phyloP scores from a whole-genome alignment of 2,329 filamentous ascomycete species.

The Simplicillium sp. region DNA sequence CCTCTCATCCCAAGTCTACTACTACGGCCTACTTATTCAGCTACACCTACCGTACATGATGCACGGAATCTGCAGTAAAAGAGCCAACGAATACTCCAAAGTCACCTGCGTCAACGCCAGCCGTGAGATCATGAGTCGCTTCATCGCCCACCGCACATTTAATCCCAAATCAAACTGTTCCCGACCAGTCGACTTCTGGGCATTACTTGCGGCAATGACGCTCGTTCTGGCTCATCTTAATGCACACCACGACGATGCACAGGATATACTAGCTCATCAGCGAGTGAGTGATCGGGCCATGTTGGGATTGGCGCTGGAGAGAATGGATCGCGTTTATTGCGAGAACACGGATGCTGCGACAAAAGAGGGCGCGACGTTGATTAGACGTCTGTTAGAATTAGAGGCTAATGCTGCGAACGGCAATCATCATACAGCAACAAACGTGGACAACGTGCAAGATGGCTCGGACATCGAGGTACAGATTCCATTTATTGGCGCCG shows the following conservation, averaged over 20 bases:
- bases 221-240: conserved; percentile 27
- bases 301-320: conserved; percentile 3
- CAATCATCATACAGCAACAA: too few relatives aligned
- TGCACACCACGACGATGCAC: conserved; percentile 10
- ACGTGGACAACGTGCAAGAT: too few relatives aligned
- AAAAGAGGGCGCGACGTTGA: background rate
- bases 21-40: conserved; percentile 26
- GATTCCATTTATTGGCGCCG: background rate
- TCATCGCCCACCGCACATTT: conserved; percentile 21
- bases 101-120: conserved; percentile 25
- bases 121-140: conserved; percentile 27
- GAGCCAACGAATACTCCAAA: conserved; percentile 20
- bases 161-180: conserved; percentile 19
- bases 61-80: conserved; percentile 7
- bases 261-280: conserved; percentile 6
- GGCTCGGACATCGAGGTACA: too few relatives aligned
- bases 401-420: background rate
- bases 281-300: conserved; percentile 6
- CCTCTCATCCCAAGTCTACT: conserved; percentile 21
- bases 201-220: conserved; percentile 24
- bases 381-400: background rate
- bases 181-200: conserved; percentile 25
- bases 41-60: conserved; percentile 30
- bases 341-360: too few relatives aligned
- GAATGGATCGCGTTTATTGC: background rate